Percentiles rank a stretch among this genome's conserved stretches.
These are phyloP conservation scores for Eustoma russellianum DNA, from an alignment of 257 asterid species.

Conservation along the genomic window DNA sequence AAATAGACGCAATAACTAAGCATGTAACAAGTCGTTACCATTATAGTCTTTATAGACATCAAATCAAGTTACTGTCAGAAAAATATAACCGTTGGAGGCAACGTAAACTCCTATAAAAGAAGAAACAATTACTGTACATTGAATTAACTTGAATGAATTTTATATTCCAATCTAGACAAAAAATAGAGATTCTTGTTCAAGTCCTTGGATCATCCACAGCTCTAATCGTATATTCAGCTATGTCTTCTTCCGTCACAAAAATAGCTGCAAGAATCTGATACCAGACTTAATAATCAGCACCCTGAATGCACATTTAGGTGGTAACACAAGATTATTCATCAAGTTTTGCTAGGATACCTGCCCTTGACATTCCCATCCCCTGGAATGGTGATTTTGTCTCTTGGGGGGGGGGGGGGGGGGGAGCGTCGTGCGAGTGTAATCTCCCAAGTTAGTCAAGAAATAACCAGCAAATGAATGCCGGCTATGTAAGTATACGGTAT, in stretches of 20 bases:
- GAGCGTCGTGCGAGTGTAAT: slow-evolving; percentile 23
- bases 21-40: no score
- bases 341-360: background rate
- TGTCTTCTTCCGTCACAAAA: slow-evolving; percentile 39
- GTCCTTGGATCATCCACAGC: slow-evolving; percentile 53
- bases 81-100: no score
- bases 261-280: slow-evolving; percentile 24
- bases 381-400: slow-evolving; percentile 36
- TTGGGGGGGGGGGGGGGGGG: no score
- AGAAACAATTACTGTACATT: no score
- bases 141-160: no score
- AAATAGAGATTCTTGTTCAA: no score
- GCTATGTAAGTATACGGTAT: slow-evolving; percentile 6
- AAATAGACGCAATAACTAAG: slow-evolving; percentile 43
- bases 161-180: no score
- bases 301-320: no score
- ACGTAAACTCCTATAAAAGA: no score
- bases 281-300: background rate
- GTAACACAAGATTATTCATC: no score
- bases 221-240: slow-evolving; percentile 38
- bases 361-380: slow-evolving; percentile 53
- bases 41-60: no score
- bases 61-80: no score
- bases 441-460: slow-evolving; percentile 5
- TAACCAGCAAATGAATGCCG: slow-evolving; percentile 6